Conservation (phyloP, 1,284 basidiomycete genomes). For the Ustilago crameri region DNA sequence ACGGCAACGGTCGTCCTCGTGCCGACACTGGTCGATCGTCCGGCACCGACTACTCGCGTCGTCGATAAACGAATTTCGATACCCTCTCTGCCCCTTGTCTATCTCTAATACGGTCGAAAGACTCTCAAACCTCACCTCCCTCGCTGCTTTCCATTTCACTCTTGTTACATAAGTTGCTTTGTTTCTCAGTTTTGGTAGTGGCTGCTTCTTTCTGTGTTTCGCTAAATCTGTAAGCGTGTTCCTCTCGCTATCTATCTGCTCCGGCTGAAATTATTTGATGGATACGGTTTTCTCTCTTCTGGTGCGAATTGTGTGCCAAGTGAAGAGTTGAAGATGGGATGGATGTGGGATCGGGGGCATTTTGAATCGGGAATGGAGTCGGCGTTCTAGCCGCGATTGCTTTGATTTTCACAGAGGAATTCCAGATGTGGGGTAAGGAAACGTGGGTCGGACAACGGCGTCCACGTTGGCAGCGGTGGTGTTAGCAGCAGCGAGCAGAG, state of each 20-base stretch:
- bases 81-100: slow-evolving; percentile 6
- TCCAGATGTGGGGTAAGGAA: too few species aligned
- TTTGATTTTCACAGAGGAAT: too few species aligned
- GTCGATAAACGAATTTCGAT: slow-evolving; percentile 17
- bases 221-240: too few species aligned
- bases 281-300: not conserved
- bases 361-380: too few species aligned
- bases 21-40: slow-evolving; percentile 24
- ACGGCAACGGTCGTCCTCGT: slow-evolving; percentile 28
- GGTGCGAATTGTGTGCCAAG: too few species aligned
- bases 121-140: not conserved
- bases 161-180: not conserved
- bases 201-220: not conserved
- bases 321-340: too few species aligned
- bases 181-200: not conserved
- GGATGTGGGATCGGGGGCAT: too few species aligned
- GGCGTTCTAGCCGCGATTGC: too few species aligned
- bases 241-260: not conserved
- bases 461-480: too few species aligned
- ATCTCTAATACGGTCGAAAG: not conserved
- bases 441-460: too few species aligned
- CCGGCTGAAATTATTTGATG: not conserved
- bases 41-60: slow-evolving; percentile 38
- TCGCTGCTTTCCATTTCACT: not conserved
- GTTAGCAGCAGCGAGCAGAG: too few species aligned